These are phyloP conservation scores for Hymenoscyphus occultus DNA, from an alignment of 2,329 filamentous ascomycete genomes.

Conservation along the genomic window DNA sequence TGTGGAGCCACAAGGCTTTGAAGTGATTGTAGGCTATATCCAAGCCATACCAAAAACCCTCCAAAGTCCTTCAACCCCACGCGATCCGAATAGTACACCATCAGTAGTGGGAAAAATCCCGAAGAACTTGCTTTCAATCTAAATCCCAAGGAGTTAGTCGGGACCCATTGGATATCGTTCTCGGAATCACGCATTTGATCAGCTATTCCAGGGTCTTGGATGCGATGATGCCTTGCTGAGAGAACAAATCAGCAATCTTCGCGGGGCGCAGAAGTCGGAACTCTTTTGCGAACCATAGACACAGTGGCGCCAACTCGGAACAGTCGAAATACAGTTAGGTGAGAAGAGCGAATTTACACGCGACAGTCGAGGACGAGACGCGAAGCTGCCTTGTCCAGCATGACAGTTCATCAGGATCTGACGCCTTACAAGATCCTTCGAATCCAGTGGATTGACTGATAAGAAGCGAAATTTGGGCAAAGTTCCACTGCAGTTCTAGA, in stretches of 20 bases:
- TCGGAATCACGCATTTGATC: neutral
- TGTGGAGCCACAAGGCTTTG: neutral
- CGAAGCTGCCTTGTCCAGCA: conserved; percentile 8
- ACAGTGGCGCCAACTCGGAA: neutral
- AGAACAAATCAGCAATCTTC: neutral
- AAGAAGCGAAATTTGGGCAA: neutral
- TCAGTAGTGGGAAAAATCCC: neutral
- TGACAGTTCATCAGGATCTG: conserved; percentile 10
- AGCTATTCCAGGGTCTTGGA: neutral
- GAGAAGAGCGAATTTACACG: neutral
- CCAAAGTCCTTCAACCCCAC: too few relatives aligned
- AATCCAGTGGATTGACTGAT: neutral
- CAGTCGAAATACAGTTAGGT: neutral
- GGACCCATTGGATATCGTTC: neutral
- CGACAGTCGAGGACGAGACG: neutral
- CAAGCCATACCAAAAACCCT: too few relatives aligned
- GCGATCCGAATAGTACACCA: too few relatives aligned
- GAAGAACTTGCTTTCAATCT: neutral
- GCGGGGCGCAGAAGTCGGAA: neutral
- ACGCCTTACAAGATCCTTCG: conserved; percentile 1
- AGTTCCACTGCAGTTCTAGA: neutral
- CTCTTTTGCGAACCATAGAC: neutral
- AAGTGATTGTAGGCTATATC: too few relatives aligned
- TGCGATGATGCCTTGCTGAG: neutral
- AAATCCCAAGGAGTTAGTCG: neutral